These are phyloP conservation scores for Hypoxylon sp. DNA, from an alignment of 2,329 filamentous ascomycete genomes.

Conservation along the genomic window DNA sequence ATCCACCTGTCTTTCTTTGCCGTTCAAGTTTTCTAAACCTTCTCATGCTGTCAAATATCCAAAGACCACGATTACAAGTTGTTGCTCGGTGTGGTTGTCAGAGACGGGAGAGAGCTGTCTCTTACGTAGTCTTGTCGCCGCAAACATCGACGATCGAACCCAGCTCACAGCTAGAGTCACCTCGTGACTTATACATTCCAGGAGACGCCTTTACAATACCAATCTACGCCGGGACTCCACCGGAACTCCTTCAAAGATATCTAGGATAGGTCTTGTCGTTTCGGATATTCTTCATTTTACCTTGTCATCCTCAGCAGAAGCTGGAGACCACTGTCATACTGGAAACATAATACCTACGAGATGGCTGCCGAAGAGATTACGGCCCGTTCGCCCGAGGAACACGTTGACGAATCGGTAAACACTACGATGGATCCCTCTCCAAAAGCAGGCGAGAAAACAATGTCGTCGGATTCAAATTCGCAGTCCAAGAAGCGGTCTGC, in stretches of 20 bases:
- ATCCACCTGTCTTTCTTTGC: constrained; percentile 41
- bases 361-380: constrained; percentile 49
- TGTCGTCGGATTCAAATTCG: constrained; percentile 32
- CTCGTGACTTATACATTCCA: constrained; percentile 36
- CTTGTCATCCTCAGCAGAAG: constrained; percentile 20
- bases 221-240: constrained; percentile 29
- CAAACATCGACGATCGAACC: constrained; percentile 41
- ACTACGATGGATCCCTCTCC: constrained; percentile 40
- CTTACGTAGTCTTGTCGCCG: constrained; percentile 41
- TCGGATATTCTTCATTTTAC: constrained; percentile 15
- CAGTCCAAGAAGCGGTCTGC: constrained; percentile 54
- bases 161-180: constrained; percentile 38
- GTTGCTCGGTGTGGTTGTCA: constrained; percentile 47
- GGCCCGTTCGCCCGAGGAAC: constrained; percentile 50
- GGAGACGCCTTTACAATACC: constrained; percentile 24
- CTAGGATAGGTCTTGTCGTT: constrained; percentile 16
- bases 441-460: constrained; percentile 36
- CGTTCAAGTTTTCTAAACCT: constrained; percentile 38
- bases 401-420: constrained; percentile 42
- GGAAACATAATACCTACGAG: constrained; percentile 20
- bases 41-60: constrained; percentile 48
- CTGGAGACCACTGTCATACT: constrained; percentile 27
- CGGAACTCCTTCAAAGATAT: constrained; percentile 27
- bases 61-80: constrained; percentile 43
- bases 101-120: constrained; percentile 42